phyloP scores from a whole-genome alignment of 306 rosid species.

The Lupinus albus region DNA sequence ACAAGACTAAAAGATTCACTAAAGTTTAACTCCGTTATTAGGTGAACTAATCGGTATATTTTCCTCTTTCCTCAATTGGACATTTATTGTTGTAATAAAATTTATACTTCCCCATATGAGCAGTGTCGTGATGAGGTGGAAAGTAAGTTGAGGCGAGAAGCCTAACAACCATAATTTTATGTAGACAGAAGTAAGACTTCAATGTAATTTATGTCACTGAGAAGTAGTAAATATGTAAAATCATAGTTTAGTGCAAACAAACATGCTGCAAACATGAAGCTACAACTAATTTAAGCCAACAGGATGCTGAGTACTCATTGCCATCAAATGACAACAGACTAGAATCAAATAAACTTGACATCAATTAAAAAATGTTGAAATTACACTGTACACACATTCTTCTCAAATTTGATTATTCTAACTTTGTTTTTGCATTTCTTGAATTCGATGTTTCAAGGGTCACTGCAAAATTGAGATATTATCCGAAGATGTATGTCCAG shows the following conservation, averaged over 20 bases:
- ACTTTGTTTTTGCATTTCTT: conserved; percentile 32
- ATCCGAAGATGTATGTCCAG: conserved; percentile 76
- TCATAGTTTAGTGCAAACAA: conserved; percentile 16
- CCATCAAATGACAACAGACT: neutral
- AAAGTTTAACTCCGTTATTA: conserved; percentile 17
- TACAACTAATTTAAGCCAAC: neutral
- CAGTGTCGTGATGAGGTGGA: neutral
- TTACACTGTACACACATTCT: neutral
- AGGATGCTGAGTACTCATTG: neutral
- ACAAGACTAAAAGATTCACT: neutral
- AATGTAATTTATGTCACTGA: neutral
- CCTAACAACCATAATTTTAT: conserved; percentile 18
- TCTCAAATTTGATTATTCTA: conserved; percentile 10
- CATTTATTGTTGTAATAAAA: conserved; percentile 10
- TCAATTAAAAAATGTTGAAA: conserved; percentile 3
- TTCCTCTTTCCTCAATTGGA: neutral
- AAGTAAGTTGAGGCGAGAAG: conserved; percentile 14
- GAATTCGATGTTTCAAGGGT: conserved; percentile 55
- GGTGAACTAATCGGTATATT: conserved; percentile 4
- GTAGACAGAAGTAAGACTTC: conserved; percentile 9
- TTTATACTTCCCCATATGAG: conserved; percentile 4
- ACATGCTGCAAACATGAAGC: conserved; percentile 18
- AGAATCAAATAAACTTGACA: conserved; percentile 13
- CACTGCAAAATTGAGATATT: conserved; percentile 71
- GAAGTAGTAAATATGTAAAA: neutral